Percentiles rank a stretch among this genome's conserved stretches.
Evolutionary conservation across 768 basidiomycete species (phyloP).

Genomic region (Clitopilus passeckerianus): DNA sequence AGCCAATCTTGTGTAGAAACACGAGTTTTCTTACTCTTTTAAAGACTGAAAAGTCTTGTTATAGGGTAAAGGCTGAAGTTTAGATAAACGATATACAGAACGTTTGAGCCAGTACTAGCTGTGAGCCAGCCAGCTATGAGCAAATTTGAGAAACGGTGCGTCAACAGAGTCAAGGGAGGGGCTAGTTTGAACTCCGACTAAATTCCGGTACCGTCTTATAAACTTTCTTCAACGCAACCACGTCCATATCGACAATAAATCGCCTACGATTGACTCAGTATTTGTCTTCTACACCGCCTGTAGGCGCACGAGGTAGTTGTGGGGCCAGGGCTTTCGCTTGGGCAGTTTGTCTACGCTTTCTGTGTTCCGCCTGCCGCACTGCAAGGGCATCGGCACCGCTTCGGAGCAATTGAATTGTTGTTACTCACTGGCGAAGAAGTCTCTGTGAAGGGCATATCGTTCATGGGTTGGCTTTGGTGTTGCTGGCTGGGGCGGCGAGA

Average conservation of each 20-base stretch:
- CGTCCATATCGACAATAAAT: background rate
- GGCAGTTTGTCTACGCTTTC: conserved; percentile 58
- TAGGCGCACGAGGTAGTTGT: conserved; percentile 62
- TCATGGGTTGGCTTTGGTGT: conserved; percentile 51
- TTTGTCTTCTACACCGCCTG: conserved; percentile 14
- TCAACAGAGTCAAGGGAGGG: background rate
- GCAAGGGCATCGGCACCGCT: conserved; percentile 9
- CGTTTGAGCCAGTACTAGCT: background rate
- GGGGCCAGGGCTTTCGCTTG: conserved; percentile 70
- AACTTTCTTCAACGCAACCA: background rate
- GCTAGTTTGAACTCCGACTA: background rate
- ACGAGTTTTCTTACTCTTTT: background rate
- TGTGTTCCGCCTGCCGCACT: conserved; percentile 75
- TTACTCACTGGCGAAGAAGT: conserved; percentile 60
- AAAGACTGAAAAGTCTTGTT: background rate
- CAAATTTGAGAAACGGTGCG: background rate
- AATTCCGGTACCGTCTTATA: background rate
- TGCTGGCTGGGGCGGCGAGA: conserved; percentile 26
- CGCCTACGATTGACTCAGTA: conserved; percentile 2
- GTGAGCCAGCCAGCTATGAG: background rate
- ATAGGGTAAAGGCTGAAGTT: background rate
- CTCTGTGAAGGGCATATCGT: conserved; percentile 76
- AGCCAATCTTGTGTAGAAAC: background rate
- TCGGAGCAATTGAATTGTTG: background rate
- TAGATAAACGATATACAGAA: background rate